A percentile compares a stretch with the other conserved stretches of the same genome.
Conservation (phyloP, 2,329 filamentous ascomycete genomes). For the Colletotrichum plurivorum region DNA sequence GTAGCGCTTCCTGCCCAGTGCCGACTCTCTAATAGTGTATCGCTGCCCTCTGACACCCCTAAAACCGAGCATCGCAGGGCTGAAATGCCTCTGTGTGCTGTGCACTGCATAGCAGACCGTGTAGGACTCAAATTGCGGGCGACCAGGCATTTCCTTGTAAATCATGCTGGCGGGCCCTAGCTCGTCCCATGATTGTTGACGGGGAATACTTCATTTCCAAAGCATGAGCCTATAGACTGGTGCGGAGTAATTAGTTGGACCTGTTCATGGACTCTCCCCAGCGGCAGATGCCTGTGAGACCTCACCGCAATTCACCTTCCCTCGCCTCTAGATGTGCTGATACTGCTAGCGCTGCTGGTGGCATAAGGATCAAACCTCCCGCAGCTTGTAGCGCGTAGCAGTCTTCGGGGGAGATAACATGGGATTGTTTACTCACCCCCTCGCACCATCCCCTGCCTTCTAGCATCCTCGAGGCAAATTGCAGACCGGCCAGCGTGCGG, state of each 20-base stretch:
- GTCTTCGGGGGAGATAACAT: constrained; percentile 16
- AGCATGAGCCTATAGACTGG: constrained; percentile 28
- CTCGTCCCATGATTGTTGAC: constrained; percentile 14
- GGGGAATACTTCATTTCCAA: constrained; percentile 35
- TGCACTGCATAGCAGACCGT: constrained; percentile 20
- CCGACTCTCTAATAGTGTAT: constrained; percentile 19
- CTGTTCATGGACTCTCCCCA: constrained; percentile 7
- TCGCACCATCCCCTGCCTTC: constrained; percentile 10
- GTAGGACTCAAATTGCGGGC: constrained; percentile 20
- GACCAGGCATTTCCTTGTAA: constrained; percentile 22
- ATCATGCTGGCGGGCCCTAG: constrained; percentile 31
- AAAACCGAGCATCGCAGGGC: constrained; percentile 27
- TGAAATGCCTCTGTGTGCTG: constrained; percentile 20
- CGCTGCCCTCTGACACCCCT: not conserved
- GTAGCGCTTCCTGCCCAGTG: not conserved
- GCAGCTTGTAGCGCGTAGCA: constrained; percentile 1
- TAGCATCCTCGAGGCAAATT: constrained; percentile 19
- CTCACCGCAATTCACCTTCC: not conserved
- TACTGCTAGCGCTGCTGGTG: constrained; percentile 12
- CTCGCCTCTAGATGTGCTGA: not conserved
- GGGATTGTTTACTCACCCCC: constrained; percentile 23
- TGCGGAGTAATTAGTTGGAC: constrained; percentile 25
- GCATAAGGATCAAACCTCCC: not conserved
- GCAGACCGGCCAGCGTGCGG: constrained; percentile 18
- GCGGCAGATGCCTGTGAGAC: constrained; percentile 4